Base-by-base conservation (phyloP, 2,329 filamentous ascomycete genomes). In the Aspergillus quadrilineatus region DNA sequence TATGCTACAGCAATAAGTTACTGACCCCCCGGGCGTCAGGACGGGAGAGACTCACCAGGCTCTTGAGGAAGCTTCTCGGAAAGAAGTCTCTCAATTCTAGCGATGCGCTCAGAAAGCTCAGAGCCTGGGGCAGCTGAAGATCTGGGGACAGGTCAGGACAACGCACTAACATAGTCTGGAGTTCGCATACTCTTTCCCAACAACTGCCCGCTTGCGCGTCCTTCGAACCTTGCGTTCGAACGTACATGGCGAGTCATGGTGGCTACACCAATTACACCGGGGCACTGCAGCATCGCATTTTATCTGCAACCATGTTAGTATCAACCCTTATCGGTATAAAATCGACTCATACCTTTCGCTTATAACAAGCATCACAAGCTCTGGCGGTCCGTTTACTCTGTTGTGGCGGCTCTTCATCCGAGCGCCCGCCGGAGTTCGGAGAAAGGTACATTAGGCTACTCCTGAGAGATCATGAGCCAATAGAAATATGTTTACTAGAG, bases 281-380 rank as follows among this genome's bases (percentile, higher is more conserved):
- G 76, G 75, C 8, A 70, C 57, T 14, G 70, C 70, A 2, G 70
- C 71, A 62, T 80, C 79, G 59, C 80, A 82, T 71, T 81, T 80
- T 57, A 82, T 82, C 78, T 80, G 42, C 12, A 45, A 9, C 2
- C 32, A 37, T 10, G 50, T 58, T 29, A 60, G 60, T 17, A 42
- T 29, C 4, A 8, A 34, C n/a, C n/a, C 34, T 22, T 12, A 14
- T 15, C 34, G 53, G 12, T 58, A 42, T 28, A 26, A 36, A 14
- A 22, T 26, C 55, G 32, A 53, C 10, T 22, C 36, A 37, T 45
- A 78, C 79, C 77, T 81, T 82, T 63, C 77, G 69, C 61, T 69
- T 75, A 63, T 80, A 77, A 60, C 79, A 82, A 14, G 78, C 75
- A 61, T 82, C 79, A 61, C 79, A 82, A 10, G 79, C 79, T 54